Conservation (phyloP, 2,329 filamentous ascomycete species). For the Fusarium longipes region DNA sequence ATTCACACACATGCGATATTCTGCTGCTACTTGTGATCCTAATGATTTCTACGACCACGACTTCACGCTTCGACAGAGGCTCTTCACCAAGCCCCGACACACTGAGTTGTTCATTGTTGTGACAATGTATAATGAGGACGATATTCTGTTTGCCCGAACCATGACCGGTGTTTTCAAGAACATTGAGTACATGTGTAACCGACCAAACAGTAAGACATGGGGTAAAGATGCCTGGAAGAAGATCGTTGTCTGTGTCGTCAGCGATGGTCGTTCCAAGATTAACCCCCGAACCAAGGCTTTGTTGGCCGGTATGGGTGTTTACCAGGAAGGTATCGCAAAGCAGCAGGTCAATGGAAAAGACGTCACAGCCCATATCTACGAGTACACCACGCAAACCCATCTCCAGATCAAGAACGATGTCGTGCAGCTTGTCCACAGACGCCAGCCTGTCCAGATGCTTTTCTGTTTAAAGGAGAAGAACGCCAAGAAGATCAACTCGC, state of each 20-base stretch:
- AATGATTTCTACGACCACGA: constrained; percentile 87
- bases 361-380: constrained; percentile 97
- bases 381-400: constrained; percentile 89
- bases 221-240: constrained; percentile 99
- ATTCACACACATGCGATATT: constrained; percentile 91
- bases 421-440: constrained; percentile 84
- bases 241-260: constrained; percentile 98
- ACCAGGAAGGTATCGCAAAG: constrained; percentile 98
- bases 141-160: constrained; percentile 92
- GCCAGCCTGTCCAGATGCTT: constrained; percentile 93
- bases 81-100: constrained; percentile 91
- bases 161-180: constrained; percentile 99
- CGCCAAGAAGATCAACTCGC: constrained; percentile 99
- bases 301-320: constrained; percentile 92
- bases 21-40: constrained; percentile 93
- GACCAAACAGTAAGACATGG: constrained; percentile 96
- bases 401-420: constrained; percentile 91
- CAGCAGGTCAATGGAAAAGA: constrained; percentile 97
- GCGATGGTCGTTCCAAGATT: constrained; percentile 96
- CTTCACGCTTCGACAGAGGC: constrained; percentile 89
- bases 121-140: constrained; percentile 99
- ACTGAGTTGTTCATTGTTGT: constrained; percentile 97
- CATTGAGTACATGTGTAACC: constrained; percentile 96
- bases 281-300: constrained; percentile 91
- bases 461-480: constrained; percentile 99